phyloP scores from a whole-genome alignment of 345 rosid species.

The Leavenworthia alabamica region DNA sequence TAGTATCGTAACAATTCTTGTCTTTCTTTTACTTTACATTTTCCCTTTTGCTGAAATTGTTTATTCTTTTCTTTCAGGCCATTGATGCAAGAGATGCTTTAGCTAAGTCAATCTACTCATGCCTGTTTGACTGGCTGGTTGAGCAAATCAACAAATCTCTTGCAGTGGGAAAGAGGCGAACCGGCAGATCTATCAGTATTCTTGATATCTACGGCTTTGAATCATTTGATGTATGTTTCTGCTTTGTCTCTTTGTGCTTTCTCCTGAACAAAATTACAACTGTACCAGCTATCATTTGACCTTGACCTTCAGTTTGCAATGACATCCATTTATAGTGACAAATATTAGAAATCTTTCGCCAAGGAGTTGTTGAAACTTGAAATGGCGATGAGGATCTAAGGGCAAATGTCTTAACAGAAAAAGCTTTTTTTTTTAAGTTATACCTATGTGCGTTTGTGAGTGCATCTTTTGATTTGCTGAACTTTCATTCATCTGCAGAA shows the following conservation, averaged over 20 bases:
- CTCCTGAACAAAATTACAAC: background rate
- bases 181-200: constrained; percentile 97
- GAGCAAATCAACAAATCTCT: constrained; percentile 95
- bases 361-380: background rate
- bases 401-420: background rate
- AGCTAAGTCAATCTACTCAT: constrained; percentile 90
- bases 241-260: constrained; percentile 9
- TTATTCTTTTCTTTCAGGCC: constrained; percentile 49
- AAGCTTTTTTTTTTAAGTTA: background rate
- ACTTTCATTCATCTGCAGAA: constrained; percentile 47
- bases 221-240: constrained; percentile 76
- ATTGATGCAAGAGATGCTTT: constrained; percentile 83
- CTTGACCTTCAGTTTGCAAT: background rate
- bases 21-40: background rate
- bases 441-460: background rate
- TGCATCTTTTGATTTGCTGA: constrained; percentile 5
- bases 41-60: background rate
- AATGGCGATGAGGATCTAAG: background rate
- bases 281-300: constrained; percentile 9
- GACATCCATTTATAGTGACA: background rate
- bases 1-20: background rate
- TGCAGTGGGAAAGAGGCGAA: constrained; percentile 85
- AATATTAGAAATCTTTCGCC: background rate
- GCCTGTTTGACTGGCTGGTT: constrained; percentile 93
- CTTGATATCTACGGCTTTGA: constrained; percentile 99